phyloP scores from a whole-genome alignment of 163 green algal species.

The Chloromonas sp. region DNA sequence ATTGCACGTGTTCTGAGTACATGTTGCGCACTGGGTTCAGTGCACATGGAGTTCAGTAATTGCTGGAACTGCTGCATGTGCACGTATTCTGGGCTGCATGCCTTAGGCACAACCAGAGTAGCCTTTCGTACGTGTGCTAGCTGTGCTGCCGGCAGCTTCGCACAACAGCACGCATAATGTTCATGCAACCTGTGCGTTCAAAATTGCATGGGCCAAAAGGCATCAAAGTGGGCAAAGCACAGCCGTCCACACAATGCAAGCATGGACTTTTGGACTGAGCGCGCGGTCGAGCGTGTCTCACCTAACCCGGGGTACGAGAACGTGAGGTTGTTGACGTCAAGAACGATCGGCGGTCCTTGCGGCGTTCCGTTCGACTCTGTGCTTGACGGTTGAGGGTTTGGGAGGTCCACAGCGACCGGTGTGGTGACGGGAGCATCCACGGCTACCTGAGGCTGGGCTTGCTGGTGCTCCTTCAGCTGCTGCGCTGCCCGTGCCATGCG shows the following conservation, averaged over 20 bases:
- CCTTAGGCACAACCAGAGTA: too few relatives aligned
- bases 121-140: background rate
- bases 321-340: conserved; percentile 37
- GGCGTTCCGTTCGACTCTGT: background rate
- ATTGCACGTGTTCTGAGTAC: background rate
- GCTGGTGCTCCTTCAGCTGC: background rate
- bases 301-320: conserved; percentile 48
- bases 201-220: background rate
- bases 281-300: too few relatives aligned
- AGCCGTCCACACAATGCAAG: too few relatives aligned
- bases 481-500: conserved; percentile 2
- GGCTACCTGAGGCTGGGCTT: conserved; percentile 4
- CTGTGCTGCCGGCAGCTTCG: background rate
- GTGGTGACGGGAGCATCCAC: background rate
- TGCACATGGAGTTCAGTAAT: too few relatives aligned
- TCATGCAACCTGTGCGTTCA: background rate
- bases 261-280: too few relatives aligned
- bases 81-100: too few relatives aligned
- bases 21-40: background rate
- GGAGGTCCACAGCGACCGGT: background rate
- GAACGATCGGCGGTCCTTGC: background rate
- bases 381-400: background rate
- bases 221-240: too few relatives aligned
- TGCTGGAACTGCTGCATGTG: too few relatives aligned
- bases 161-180: background rate